phyloP scores from a whole-genome alignment of 768 basidiomycete species.

The Leccinum uliginosum region DNA sequence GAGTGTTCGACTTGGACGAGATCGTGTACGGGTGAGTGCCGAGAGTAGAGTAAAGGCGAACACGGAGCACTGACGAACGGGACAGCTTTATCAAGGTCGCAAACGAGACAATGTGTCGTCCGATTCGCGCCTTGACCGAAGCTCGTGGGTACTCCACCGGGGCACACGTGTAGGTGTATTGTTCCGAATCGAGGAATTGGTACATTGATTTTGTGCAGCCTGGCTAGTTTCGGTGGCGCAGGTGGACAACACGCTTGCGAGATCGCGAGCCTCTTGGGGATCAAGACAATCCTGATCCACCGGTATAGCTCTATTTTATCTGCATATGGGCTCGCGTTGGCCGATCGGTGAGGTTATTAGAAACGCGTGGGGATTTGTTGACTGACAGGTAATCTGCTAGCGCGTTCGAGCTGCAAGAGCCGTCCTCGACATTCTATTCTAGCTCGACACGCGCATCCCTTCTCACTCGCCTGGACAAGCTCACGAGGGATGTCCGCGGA shows the following conservation, averaged over 20 bases:
- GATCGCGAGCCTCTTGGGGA: conserved; percentile 81
- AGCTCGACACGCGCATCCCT: conserved; percentile 52
- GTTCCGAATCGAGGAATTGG: not conserved
- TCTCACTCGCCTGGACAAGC: conserved; percentile 60
- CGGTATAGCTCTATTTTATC: conserved; percentile 90
- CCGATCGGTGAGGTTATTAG: conserved; percentile 52
- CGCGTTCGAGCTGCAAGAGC: conserved; percentile 86
- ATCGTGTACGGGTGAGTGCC: conserved; percentile 76
- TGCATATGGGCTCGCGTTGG: conserved; percentile 90
- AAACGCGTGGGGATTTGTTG: not conserved
- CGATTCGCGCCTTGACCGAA: conserved; percentile 88
- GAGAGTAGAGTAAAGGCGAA: not conserved
- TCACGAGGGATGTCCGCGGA: conserved; percentile 54
- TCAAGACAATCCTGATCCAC: conserved; percentile 84
- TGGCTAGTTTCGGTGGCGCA: conserved; percentile 86
- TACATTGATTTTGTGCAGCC: conserved; percentile 34
- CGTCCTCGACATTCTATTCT: conserved; percentile 76
- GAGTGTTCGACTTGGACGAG: conserved; percentile 68
- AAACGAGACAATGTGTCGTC: conserved; percentile 94
- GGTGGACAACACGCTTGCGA: conserved; percentile 94
- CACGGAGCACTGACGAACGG: not conserved
- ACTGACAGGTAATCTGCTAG: conserved; percentile 34
- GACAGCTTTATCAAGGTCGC: conserved; percentile 89
- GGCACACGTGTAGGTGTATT: conserved; percentile 54
- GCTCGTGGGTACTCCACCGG: conserved; percentile 81